Evolutionary conservation across 1,284 basidiomycete genomes (phyloP), one percentile per base, ranked within the genome.

Genomic region (Trichosporon ovoides): DNA sequence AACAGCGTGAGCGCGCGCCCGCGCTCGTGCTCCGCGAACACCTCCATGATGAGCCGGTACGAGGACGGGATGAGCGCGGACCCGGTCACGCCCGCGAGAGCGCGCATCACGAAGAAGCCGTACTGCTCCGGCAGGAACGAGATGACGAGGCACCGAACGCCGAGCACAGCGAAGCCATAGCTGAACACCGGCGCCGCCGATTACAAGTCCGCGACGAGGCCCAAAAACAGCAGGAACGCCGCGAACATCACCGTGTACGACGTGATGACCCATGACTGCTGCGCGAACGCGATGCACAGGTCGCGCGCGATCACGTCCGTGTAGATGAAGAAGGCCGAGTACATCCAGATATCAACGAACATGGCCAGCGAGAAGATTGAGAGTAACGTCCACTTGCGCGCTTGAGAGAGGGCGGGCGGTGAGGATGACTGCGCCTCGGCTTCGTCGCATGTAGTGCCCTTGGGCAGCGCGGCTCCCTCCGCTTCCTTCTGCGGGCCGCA

Each of bases 71-170:
- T 68, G 18, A 67, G 48, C 9, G 62, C 59, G 1, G 70, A 63
- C 22, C 68, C 72, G 2, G 68, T 65, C 11, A 75, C 60, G 28
- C 73, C 75, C 10, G 64, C 56, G 7, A 75, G 37, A 0, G 68
- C 72, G 10, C 74, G 64, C 6, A 77, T 53, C 40, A 75, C 50
- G 57, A 73, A 70, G 58, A 71, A 72, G 18, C 67, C 57, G 53
- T 70, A 70, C 55, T 66, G 64, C 53, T 75, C 64, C 9, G 64
- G 37, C 11, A 71, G 53, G 58, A 75, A 72, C 10, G 70, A 72
- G 37, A 73, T 65, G 55, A 73, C 58, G 9, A 75, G 59, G 53
- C 61, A 67, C 55, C 68, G 55, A 9, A 70, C 43, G 3, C 71
- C 73, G 28, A 77, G 56, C 1, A 38, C 56, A 11, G 65, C 34